Conservation (phyloP, 768 basidiomycete genomes). For the Auricularia sp. region DNA sequence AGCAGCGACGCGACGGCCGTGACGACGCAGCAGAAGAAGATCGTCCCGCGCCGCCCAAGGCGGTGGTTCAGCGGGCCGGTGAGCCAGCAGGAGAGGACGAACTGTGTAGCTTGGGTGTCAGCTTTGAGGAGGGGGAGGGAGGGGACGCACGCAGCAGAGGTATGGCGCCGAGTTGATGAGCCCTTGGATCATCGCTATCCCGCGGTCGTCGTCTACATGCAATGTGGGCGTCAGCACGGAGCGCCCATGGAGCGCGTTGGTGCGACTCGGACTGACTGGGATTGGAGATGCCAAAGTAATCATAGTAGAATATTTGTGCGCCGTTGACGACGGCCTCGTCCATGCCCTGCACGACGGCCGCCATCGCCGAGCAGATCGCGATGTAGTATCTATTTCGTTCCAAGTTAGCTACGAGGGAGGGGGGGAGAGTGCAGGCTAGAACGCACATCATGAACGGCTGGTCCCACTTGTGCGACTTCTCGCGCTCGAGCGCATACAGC, state of each 20-base stretch:
- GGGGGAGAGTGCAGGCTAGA: not conserved
- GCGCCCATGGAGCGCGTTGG: not conserved
- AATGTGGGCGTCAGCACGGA: not conserved
- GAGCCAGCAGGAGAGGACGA: constrained; percentile 18
- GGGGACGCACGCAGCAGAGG: constrained; percentile 20
- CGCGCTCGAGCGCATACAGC: constrained; percentile 8
- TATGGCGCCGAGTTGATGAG: constrained; percentile 63
- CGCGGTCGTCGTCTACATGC: not conserved
- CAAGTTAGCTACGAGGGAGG: not conserved
- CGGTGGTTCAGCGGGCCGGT: constrained; percentile 28
- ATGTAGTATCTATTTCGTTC: constrained; percentile 7
- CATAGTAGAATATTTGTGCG: constrained; percentile 18
- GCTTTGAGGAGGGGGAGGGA: not conserved
- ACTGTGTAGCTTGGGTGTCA: not conserved
- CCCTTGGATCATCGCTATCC: constrained; percentile 25
- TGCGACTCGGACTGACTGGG: constrained; percentile 4
- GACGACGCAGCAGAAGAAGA: constrained; percentile 26
- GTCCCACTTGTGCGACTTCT: constrained; percentile 21
- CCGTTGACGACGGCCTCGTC: constrained; percentile 13
- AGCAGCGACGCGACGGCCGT: constrained; percentile 11
- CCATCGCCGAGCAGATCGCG: constrained; percentile 9
- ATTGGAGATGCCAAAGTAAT: constrained; percentile 16
- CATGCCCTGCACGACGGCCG: constrained; percentile 14
- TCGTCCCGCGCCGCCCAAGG: constrained; percentile 29
- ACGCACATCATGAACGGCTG: constrained; percentile 16